Conservation (phyloP, 495 filamentous ascomycete genomes). For the Penicillium desertorum region DNA sequence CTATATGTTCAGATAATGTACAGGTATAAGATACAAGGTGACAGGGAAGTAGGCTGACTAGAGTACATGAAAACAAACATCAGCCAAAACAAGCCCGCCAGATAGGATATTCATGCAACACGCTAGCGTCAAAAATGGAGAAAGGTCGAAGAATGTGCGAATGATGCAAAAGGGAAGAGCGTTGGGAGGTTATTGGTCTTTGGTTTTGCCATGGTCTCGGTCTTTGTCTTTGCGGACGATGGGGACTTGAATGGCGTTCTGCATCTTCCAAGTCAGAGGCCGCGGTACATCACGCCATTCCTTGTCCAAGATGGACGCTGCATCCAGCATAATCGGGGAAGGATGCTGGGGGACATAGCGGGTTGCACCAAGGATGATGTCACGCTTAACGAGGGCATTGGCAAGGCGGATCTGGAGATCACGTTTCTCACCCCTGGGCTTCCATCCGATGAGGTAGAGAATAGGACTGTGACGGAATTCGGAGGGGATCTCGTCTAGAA, state of each 20-base stretch:
- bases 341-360: slow-evolving; percentile 23
- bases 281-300: slow-evolving; percentile 31
- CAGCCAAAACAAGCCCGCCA: slow-evolving; percentile 15
- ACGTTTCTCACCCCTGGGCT: slow-evolving; percentile 25
- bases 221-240: neutral
- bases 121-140: slow-evolving; percentile 18
- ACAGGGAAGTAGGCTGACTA: neutral
- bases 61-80: slow-evolving; percentile 8
- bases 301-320: slow-evolving; percentile 29
- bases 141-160: slow-evolving; percentile 1
- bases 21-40: slow-evolving; percentile 10
- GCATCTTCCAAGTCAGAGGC: slow-evolving; percentile 31
- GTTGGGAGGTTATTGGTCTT: neutral
- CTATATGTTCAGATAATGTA: slow-evolving; percentile 15
- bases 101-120: slow-evolving; percentile 26
- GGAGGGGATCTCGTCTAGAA: slow-evolving; percentile 26
- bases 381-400: slow-evolving; percentile 28
- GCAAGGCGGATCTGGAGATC: slow-evolving; percentile 27
- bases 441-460: slow-evolving; percentile 25
- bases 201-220: neutral
- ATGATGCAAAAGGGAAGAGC: neutral
- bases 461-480: slow-evolving; percentile 35
- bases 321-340: slow-evolving; percentile 37
- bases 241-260: slow-evolving; percentile 36
- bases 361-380: slow-evolving; percentile 23